A percentile compares a stretch with the other conserved stretches of the same genome.
Conservation (phyloP, 331 rosid species). For the Prunus yedoensis region DNA sequence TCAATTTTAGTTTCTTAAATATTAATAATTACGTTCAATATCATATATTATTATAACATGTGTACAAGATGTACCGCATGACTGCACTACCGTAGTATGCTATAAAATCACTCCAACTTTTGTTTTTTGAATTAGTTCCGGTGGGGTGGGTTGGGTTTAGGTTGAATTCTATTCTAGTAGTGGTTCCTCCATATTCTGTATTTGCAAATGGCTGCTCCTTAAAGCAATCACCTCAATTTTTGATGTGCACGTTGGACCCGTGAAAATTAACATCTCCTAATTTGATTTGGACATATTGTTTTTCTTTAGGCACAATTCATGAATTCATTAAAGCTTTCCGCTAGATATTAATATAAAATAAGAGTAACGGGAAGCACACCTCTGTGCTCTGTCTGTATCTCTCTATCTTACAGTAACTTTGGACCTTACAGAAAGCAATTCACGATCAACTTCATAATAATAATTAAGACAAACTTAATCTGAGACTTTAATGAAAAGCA, state of each 20-base stretch:
- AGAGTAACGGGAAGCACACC: too few species aligned
- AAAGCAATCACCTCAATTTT: constrained; percentile 16
- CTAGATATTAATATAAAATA: constrained; percentile 2
- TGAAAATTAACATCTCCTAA: constrained; percentile 26
- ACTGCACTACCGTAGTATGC: too few species aligned
- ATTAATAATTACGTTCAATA: too few species aligned
- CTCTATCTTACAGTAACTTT: not conserved
- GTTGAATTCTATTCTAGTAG: too few species aligned
- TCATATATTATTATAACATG: too few species aligned
- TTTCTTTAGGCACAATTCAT: constrained; percentile 29
- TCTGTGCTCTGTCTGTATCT: not conserved
- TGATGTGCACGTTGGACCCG: constrained; percentile 23
- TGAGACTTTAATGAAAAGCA: constrained; percentile 21
- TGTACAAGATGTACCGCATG: too few species aligned
- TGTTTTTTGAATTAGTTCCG: too few species aligned
- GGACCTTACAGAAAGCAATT: constrained; percentile 15
- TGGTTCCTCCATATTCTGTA: too few species aligned
- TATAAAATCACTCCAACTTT: too few species aligned
- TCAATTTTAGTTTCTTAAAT: too few species aligned
- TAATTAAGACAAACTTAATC: not conserved
- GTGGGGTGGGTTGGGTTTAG: too few species aligned
- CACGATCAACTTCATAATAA: not conserved
- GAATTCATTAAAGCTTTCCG: not conserved
- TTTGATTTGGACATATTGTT: constrained; percentile 22
- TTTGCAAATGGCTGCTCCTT: not conserved